These are phyloP conservation scores for Rhynchospora tenuis DNA, from an alignment of 176 grass and related monocot species.

Conservation along the genomic window DNA sequence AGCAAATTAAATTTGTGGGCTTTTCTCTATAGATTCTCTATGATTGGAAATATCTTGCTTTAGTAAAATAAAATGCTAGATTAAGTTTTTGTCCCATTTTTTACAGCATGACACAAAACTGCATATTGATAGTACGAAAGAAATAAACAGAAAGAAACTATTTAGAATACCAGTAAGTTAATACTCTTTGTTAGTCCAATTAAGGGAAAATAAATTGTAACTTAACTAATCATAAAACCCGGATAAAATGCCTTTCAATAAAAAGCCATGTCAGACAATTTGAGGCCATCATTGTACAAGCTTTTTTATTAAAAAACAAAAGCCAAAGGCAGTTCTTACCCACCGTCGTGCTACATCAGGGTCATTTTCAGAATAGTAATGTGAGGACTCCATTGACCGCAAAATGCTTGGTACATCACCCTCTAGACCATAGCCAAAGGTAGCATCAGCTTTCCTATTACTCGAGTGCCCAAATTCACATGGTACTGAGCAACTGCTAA, in stretches of 20 bases:
- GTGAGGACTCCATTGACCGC: constrained; percentile 97
- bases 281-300: neutral
- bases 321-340: constrained; percentile 71
- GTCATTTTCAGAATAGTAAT: constrained; percentile 89
- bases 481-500: constrained; percentile 63
- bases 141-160: no score
- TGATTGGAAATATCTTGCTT: no score
- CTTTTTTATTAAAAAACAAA: neutral
- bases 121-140: no score
- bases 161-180: no score
- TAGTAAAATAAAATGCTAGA: no score
- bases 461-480: constrained; percentile 70
- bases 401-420: constrained; percentile 46
- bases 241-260: neutral
- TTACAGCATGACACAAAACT: no score
- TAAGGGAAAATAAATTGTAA: neutral
- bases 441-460: constrained; percentile 76
- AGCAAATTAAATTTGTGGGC: neutral
- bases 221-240: neutral
- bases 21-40: no score
- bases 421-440: constrained; percentile 59
- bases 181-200: neutral
- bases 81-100: no score
- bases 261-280: no score
- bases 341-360: constrained; percentile 77